A percentile compares a stretch with the other conserved stretches of the same genome.
phyloP scores from a whole-genome alignment of 2,329 filamentous ascomycete species.

The Tolypocladium ophioglossoides region DNA sequence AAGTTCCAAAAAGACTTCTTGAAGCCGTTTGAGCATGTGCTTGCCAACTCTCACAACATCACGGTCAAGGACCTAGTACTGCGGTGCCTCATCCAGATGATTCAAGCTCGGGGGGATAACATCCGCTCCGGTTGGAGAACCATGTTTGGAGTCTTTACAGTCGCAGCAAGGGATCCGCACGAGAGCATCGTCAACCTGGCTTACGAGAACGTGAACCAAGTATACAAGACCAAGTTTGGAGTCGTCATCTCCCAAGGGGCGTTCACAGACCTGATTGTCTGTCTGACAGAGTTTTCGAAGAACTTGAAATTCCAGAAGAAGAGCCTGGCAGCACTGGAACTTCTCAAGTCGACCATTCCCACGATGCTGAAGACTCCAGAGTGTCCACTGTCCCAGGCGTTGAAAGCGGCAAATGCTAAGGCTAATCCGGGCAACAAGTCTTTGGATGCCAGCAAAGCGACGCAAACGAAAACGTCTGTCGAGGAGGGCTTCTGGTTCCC shows the following conservation, averaged over 20 bases:
- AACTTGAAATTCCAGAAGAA: constrained; percentile 99
- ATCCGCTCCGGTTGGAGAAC: constrained; percentile 98
- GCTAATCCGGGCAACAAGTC: constrained; percentile 32
- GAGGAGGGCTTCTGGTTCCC: constrained; percentile 99
- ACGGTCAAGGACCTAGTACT: constrained; percentile 97
- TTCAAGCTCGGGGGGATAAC: constrained; percentile 90
- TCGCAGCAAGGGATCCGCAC: constrained; percentile 85
- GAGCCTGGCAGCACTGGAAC: constrained; percentile 89
- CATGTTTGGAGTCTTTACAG: constrained; percentile 98
- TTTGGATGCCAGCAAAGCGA: constrained; percentile 34
- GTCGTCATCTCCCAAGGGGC: constrained; percentile 94
- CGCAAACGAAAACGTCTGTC: constrained; percentile 70
- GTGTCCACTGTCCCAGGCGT: constrained; percentile 71
- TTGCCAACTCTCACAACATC: constrained; percentile 83
- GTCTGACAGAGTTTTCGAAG: constrained; percentile 96
- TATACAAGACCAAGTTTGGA: constrained; percentile 92
- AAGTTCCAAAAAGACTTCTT: constrained; percentile 99
- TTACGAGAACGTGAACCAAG: constrained; percentile 90
- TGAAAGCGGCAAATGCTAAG: constrained; percentile 24
- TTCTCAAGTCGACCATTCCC: constrained; percentile 83
- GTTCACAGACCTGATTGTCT: constrained; percentile 93
- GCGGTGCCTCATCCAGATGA: constrained; percentile 96
- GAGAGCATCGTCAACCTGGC: constrained; percentile 94
- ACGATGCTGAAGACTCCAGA: constrained; percentile 95
- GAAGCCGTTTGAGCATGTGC: constrained; percentile 96